A percentile compares a stretch with the other conserved stretches of the same genome.
phyloP scores from a whole-genome alignment of 495 filamentous ascomycete genomes.

The Lepraria neglecta region DNA sequence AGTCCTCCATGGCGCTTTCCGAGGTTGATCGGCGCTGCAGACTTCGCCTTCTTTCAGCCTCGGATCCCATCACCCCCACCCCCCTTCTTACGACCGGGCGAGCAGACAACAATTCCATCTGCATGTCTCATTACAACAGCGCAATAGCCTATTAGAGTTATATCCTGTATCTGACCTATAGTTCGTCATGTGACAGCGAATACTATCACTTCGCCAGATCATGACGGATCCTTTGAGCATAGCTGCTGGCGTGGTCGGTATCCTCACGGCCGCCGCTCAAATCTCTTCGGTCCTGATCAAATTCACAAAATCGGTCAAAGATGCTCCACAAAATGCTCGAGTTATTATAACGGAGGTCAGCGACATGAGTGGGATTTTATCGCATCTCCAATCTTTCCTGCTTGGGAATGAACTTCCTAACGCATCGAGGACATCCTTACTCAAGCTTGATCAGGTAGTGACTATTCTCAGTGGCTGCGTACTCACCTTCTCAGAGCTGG shows the following conservation, averaged over 20 bases:
- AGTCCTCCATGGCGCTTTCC: no score
- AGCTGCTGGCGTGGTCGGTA: constrained; percentile 19
- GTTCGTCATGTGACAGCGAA: not conserved
- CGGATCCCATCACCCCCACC: no score
- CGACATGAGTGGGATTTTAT: constrained; percentile 12
- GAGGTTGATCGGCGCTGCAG: no score
- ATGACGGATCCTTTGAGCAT: constrained; percentile 23
- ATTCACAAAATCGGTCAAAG: constrained; percentile 14
- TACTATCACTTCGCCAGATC: not conserved
- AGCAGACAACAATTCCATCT: no score
- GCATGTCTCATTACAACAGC: no score
- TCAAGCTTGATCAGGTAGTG: constrained; percentile 11
- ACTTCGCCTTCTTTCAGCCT: no score
- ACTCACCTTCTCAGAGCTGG: constrained; percentile 19
- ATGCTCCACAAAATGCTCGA: constrained; percentile 15
- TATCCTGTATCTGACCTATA: no score
- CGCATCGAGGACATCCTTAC: constrained; percentile 1
- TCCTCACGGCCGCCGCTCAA: constrained; percentile 18
- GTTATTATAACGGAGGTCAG: constrained; percentile 17
- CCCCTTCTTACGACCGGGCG: not conserved
- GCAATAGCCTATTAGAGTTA: no score
- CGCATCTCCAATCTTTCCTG: constrained; percentile 12
- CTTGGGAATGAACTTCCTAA: not conserved
- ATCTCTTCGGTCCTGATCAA: constrained; percentile 14
- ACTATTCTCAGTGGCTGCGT: constrained; percentile 11